Percentiles rank a stretch among this genome's conserved stretches.
These are phyloP conservation scores for Agarophyton chilense DNA, from an alignment of 23 red algal species.

Conservation along the genomic window DNA sequence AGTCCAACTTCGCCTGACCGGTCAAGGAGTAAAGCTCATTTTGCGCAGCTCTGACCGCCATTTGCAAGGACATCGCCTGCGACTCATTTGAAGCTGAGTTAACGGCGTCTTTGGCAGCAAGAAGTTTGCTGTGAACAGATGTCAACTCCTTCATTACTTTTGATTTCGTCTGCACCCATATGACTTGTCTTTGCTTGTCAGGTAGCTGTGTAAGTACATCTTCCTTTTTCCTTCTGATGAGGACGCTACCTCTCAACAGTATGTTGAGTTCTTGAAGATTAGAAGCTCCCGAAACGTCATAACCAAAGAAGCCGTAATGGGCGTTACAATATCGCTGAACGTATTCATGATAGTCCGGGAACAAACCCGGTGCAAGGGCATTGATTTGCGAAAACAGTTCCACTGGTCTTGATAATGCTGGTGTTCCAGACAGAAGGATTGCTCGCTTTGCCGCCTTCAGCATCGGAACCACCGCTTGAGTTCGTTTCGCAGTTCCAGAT, in stretches of 20 bases:
- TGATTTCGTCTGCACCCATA: slow-evolving; percentile 70
- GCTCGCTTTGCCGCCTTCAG: slow-evolving; percentile 58
- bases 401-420: slow-evolving; percentile 73
- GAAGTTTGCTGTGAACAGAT: background rate
- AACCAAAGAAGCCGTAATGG: slow-evolving; percentile 48
- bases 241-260: slow-evolving; percentile 54
- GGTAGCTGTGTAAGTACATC: slow-evolving; percentile 80
- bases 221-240: slow-evolving; percentile 81
- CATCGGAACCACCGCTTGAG: slow-evolving; percentile 65
- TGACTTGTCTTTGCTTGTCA: slow-evolving; percentile 68
- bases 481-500: slow-evolving; percentile 62
- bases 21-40: slow-evolving; percentile 70
- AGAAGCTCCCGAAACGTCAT: slow-evolving; percentile 74
- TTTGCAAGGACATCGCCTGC: slow-evolving; percentile 1
- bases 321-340: slow-evolving; percentile 78
- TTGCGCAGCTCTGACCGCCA: slow-evolving; percentile 32
- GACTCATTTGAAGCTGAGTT: background rate
- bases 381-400: slow-evolving; percentile 75
- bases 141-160: slow-evolving; percentile 31
- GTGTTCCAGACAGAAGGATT: slow-evolving; percentile 77
- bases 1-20: slow-evolving; percentile 63
- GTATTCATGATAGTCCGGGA: slow-evolving; percentile 46
- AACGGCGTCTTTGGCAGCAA: background rate
- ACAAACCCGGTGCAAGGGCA: slow-evolving; percentile 58
- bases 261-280: slow-evolving; percentile 81